Evolutionary conservation across 2,329 filamentous ascomycete genomes (phyloP), one percentile per base, ranked within the genome.

Genomic region (Alternaria metachromatica): DNA sequence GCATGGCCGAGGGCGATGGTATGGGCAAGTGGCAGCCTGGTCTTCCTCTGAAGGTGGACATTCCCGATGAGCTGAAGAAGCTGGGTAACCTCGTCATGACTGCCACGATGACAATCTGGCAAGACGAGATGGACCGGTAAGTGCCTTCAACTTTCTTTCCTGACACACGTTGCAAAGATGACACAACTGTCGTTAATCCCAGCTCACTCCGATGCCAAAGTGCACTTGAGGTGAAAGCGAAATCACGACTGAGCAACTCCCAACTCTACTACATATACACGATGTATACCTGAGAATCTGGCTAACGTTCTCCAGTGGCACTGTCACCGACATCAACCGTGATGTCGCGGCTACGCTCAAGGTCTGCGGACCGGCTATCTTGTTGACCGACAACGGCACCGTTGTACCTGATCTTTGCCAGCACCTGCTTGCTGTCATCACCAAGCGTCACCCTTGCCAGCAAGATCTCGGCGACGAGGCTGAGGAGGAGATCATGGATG

Each of bases 191-290:
- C 92, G 93, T 94, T 94, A 95, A 88, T 95, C 95, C 94, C 94
- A 97, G 94, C 94, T 97, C 95, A 97, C 94, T 97, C 93, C 92
- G 92, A 98, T 90, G 90, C 92, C 84, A 87, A 84, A 70, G 80
- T 89, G 92, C 89, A 89, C 84, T 89, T 97, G 93, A 92, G 93
- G 93, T 90, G 90, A 96, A 96, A 83, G 85, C 93, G 91, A 87
- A 83, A 86, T 82, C 84, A 81, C 85, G 85, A 82, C 84, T 86
- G 84, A 86, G 78, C 71, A 64, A 81, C 81, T 79, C 76, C 81
- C 82, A 85, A 82, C 83, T 72, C 71, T 67, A 63, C 72, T 67
- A 46, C 62, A 72, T 43, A 28, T 66, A 41, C 65, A 60, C 21
- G 20, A 65, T 44, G 43, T 23, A 30, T 25, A 55, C 63, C 23